Evolutionary conservation across 2,329 filamentous ascomycete species (phyloP), one percentile per base, ranked within the genome.

Genomic region (Esteya vermicola): DNA sequence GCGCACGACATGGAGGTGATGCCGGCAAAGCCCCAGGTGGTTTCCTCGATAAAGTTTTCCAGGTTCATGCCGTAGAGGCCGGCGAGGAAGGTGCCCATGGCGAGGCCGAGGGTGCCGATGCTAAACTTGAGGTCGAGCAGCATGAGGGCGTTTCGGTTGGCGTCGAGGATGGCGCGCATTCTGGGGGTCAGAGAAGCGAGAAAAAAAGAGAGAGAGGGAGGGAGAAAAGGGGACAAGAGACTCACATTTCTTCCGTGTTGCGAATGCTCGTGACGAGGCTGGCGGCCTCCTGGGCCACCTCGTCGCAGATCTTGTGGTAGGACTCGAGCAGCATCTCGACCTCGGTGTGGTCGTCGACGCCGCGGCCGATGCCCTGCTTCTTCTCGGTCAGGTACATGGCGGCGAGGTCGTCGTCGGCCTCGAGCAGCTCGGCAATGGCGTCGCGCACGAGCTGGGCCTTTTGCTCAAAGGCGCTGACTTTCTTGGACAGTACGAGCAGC

Each of bases 11-110:
- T 65, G 16, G 64, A 67, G 3, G 81, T 85, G 44, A 98, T 78
- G 40, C 74, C 74, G 35, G 70, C 70, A 57, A 98, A 96, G 10
- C 89, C 91, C 58, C 85, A 73, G 58, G 85, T 75, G 2, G 83
- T 88, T 56, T 96, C 89, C 64, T 98, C 91, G 51, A 96, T 85
- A 59, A 95, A 96, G 61, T 96, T 96, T 57, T 95, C 93, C 48
- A 98, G 67, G 64, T 98, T 98, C 88, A 96, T 96, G 51, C 91
- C 91, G 68, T 96, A 98, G n/a, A 98, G 76, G n/a, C 88, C 88
- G 9, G 91, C 93, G 52, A 95, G 72, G 55, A 96, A 93, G 37
- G 91, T 95, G 41, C 91, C 91, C 55, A 88, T 85, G 40, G 85
- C 89, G 36, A 96, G 76, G n/a, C 88, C 86, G 5, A 98, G 74